Evolutionary conservation across 352 stramenopile species (phyloP).

Genomic region (Globisporangium lucens): DNA sequence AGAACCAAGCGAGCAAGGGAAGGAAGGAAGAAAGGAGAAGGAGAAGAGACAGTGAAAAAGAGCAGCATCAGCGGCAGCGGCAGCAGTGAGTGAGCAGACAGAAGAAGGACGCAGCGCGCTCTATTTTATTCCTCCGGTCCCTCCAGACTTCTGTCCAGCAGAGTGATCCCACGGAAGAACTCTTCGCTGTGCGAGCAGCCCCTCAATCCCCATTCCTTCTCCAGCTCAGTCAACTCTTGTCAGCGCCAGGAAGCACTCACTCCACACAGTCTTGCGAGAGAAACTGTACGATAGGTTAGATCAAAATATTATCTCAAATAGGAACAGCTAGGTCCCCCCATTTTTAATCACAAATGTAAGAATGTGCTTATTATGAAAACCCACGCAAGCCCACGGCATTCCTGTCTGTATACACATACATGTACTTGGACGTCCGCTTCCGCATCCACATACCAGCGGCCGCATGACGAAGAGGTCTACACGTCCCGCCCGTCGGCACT

Average conservation of each 20-base stretch:
- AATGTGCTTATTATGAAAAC: slow-evolving; percentile 4
- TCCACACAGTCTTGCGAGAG: slow-evolving; percentile 27
- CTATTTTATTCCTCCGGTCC: slow-evolving; percentile 10
- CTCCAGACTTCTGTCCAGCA: neutral
- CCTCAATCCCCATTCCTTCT: slow-evolving; percentile 1
- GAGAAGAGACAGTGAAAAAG: neutral
- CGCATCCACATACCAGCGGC: neutral
- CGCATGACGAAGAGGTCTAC: neutral
- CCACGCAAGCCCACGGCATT: neutral
- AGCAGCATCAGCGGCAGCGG: slow-evolving; percentile 3
- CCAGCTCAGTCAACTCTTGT: slow-evolving; percentile 1
- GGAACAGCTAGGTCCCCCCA: slow-evolving; percentile 9
- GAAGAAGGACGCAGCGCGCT: neutral
- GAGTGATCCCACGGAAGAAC: neutral
- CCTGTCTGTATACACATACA: neutral
- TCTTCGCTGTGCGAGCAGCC: neutral
- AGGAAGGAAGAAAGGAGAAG: neutral
- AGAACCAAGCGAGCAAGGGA: neutral
- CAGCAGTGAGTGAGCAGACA: neutral
- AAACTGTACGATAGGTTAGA: slow-evolving; percentile 64
- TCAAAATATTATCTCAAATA: slow-evolving; percentile 23
- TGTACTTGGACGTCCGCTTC: neutral
- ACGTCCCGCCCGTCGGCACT: neutral
- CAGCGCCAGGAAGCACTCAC: slow-evolving; percentile 14
- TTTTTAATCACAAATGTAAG: slow-evolving; percentile 12